A percentile compares a stretch with the other conserved stretches of the same genome.
Conservation (phyloP, 306 rosid genomes). For the Casuarina glauca region DNA sequence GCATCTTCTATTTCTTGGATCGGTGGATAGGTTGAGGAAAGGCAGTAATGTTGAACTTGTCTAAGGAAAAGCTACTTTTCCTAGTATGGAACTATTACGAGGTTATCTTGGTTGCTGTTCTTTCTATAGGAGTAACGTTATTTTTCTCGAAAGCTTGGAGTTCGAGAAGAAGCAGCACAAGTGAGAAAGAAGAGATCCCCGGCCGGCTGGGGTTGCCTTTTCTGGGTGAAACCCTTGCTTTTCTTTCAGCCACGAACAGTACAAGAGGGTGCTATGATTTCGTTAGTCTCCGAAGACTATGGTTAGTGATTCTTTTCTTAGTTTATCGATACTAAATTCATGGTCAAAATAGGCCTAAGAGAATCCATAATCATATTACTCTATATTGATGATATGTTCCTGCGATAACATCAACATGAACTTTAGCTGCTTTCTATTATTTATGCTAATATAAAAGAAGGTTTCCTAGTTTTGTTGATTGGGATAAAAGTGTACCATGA, state of each 20-base stretch:
- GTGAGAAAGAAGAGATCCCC: slow-evolving; percentile 40
- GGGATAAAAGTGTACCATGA: not conserved
- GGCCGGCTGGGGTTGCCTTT: slow-evolving; percentile 67
- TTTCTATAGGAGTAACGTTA: slow-evolving; percentile 41
- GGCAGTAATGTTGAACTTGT: slow-evolving; percentile 42
- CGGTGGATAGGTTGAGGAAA: slow-evolving; percentile 28
- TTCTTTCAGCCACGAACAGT: slow-evolving; percentile 65
- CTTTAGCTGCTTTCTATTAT: not conserved
- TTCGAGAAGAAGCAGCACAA: slow-evolving; percentile 31
- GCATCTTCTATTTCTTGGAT: slow-evolving; percentile 20
- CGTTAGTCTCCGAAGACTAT: slow-evolving; percentile 61
- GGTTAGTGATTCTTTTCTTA: slow-evolving; percentile 47
- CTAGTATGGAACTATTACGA: slow-evolving; percentile 32
- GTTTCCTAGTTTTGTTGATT: not conserved
- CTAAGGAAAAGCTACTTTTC: slow-evolving; percentile 38
- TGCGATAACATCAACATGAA: not conserved
- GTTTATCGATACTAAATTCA: slow-evolving; percentile 12
- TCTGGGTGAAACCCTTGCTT: slow-evolving; percentile 67
- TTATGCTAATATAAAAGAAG: not conserved
- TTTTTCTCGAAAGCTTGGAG: slow-evolving; percentile 48
- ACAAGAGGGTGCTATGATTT: slow-evolving; percentile 74
- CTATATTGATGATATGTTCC: no score
- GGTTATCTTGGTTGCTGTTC: slow-evolving; percentile 30
- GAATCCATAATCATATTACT: no score
- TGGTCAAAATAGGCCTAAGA: not conserved